Conservation (phyloP, 768 basidiomycete species). For the Leucosporidium yakuticum region DNA sequence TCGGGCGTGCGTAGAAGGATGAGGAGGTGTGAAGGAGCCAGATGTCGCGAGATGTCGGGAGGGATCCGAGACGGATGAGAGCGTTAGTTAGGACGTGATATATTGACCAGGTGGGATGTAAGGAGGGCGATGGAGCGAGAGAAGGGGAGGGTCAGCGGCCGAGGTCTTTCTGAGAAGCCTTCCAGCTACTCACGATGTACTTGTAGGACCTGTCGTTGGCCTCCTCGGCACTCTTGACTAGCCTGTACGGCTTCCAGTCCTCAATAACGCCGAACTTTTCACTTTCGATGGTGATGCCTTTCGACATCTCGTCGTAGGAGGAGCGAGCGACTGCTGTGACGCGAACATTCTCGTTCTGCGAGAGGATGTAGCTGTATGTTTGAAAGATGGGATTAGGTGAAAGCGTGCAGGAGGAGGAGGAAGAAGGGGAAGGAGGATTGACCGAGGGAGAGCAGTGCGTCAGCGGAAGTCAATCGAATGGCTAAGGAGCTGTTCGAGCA, state of each 20-base stretch:
- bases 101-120: too few relatives aligned
- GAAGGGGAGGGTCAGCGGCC: background rate
- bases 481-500: background rate
- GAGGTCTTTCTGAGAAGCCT: background rate
- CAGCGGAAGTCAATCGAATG: too few relatives aligned
- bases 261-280: constrained; percentile 55
- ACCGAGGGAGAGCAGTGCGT: too few relatives aligned
- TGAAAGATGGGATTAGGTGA: too few relatives aligned
- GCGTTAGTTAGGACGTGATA: too few relatives aligned
- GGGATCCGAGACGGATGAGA: too few relatives aligned
- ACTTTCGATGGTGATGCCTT: constrained; percentile 57
- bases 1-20: background rate
- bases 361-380: constrained; percentile 47
- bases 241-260: constrained; percentile 59
- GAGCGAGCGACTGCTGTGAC: constrained; percentile 70
- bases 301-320: constrained; percentile 55
- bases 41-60: too few relatives aligned
- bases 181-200: constrained; percentile 48
- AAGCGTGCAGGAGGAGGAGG: background rate
- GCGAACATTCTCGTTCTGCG: constrained; percentile 55
- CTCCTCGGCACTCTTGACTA: constrained; percentile 55
- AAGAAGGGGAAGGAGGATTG: too few relatives aligned
- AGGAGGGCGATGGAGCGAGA: background rate
- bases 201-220: constrained; percentile 60
- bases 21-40: background rate